Percentiles rank a stretch among this genome's conserved stretches.
Evolutionary conservation across 345 rosid species (phyloP).

Genomic region (Populus alba): DNA sequence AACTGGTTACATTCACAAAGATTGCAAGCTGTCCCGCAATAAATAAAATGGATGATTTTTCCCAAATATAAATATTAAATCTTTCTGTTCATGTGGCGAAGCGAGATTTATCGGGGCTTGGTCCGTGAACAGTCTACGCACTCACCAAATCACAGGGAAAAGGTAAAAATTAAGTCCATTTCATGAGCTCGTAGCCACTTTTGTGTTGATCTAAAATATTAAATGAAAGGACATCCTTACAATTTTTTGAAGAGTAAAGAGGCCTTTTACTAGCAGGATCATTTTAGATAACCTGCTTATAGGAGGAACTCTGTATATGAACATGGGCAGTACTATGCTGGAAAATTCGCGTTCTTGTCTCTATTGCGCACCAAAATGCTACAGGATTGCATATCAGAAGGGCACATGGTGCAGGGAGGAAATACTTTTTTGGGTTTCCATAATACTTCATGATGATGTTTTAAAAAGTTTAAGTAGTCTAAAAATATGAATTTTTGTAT

Average conservation of each 20-base stretch:
- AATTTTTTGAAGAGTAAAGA: background rate
- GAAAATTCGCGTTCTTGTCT: background rate
- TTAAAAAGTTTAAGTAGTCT: too few relatives aligned
- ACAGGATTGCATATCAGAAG: background rate
- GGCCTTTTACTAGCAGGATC: background rate
- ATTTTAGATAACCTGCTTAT: background rate
- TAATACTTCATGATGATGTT: background rate
- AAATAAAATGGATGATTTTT: background rate
- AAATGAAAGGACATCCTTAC: background rate
- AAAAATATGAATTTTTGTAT: accelerated
- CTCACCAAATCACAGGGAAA: background rate
- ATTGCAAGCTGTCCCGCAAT: background rate
- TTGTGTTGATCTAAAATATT: background rate
- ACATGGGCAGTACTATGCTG: background rate
- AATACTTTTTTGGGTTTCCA: background rate
- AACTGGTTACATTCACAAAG: background rate
- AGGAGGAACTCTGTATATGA: background rate
- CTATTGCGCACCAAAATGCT: background rate
- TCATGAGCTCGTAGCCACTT: too few relatives aligned
- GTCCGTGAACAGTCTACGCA: background rate
- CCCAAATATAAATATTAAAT: background rate
- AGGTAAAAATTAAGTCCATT: background rate
- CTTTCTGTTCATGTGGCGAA: conserved; percentile 8
- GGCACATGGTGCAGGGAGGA: background rate
- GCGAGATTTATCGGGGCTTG: background rate